phyloP scores from a whole-genome alignment of 164 flowering plant species.

The Euptelea pleiosperma region DNA sequence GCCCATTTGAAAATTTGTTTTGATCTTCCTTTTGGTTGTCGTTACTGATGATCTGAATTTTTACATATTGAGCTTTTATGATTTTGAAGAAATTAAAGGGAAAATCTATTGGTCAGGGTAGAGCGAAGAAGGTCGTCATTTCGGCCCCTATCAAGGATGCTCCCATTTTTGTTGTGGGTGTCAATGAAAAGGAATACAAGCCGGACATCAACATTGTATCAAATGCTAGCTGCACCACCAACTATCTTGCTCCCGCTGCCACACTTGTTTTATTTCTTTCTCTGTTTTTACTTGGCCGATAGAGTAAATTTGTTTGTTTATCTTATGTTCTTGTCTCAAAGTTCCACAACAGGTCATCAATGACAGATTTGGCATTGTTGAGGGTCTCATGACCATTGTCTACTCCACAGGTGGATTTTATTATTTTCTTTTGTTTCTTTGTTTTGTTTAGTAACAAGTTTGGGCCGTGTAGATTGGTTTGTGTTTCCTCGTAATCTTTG shows the following conservation, averaged over 20 bases:
- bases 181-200: constrained; percentile 82
- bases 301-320: neutral
- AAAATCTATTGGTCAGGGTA: too few species aligned
- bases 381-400: constrained; percentile 94
- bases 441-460: too few species aligned
- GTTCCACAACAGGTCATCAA: constrained; percentile 53
- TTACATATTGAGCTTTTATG: neutral
- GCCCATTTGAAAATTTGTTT: constrained; percentile 50
- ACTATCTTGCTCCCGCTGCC: constrained; percentile 91
- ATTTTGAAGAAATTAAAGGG: neutral
- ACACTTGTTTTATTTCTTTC: constrained; percentile 37
- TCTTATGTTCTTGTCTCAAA: too few species aligned
- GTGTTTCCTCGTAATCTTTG: neutral
- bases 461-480: neutral
- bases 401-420: constrained; percentile 68
- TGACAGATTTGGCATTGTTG: constrained; percentile 86
- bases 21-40: neutral
- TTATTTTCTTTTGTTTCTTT: too few species aligned
- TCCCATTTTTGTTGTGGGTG: constrained; percentile 97
- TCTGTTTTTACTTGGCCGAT: too few species aligned
- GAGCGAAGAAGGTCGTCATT: constrained; percentile 93
- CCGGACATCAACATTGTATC: constrained; percentile 69
- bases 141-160: constrained; percentile 97
- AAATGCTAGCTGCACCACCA: constrained; percentile 97
- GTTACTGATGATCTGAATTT: too few species aligned